Percentiles rank a stretch among this genome's conserved stretches.
Evolutionary conservation across 2,329 filamentous ascomycete genomes (phyloP).

Genomic region (Helicocarpus griseus): DNA sequence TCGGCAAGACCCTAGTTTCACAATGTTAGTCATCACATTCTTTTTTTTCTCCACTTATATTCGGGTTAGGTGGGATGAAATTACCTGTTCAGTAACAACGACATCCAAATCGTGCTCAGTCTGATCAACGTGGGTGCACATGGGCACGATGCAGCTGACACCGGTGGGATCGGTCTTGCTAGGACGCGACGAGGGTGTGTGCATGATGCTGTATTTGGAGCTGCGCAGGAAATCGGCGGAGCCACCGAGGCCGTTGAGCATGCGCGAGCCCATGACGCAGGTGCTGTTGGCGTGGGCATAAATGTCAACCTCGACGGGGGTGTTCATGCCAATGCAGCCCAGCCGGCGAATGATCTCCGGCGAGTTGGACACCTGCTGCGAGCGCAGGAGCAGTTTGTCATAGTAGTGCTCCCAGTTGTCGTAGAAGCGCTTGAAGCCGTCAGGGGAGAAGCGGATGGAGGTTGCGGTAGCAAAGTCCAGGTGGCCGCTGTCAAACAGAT

Average conservation of each 20-base stretch:
- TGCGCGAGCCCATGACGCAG: constrained; percentile 78
- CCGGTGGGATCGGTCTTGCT: constrained; percentile 74
- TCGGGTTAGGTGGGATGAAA: too few species aligned
- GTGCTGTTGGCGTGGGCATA: constrained; percentile 90
- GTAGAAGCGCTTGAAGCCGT: constrained; percentile 87
- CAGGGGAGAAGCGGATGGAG: constrained; percentile 80
- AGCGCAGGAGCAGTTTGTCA: constrained; percentile 72
- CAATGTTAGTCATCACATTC: neutral
- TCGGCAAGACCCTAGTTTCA: constrained; percentile 60
- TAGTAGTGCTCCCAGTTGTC: constrained; percentile 71
- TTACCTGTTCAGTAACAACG: constrained; percentile 59
- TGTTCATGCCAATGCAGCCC: constrained; percentile 91
- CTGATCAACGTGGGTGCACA: constrained; percentile 87
- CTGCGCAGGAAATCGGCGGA: constrained; percentile 72
- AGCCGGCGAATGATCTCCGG: constrained; percentile 83
- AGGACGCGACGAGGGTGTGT: constrained; percentile 73
- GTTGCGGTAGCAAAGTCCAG: constrained; percentile 86
- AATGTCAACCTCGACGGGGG: constrained; percentile 86
- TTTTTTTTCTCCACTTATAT: too few species aligned
- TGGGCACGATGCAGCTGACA: constrained; percentile 81
- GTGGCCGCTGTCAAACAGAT: constrained; percentile 80
- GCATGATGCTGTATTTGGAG: constrained; percentile 85
- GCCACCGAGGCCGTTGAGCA: constrained; percentile 77
- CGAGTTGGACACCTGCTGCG: constrained; percentile 81
- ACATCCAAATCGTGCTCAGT: constrained; percentile 88